Percentiles rank a stretch among this genome's conserved stretches.
Evolutionary conservation across 2,329 filamentous ascomycete species (phyloP).

Genomic region (Sporothrix sp.): DNA sequence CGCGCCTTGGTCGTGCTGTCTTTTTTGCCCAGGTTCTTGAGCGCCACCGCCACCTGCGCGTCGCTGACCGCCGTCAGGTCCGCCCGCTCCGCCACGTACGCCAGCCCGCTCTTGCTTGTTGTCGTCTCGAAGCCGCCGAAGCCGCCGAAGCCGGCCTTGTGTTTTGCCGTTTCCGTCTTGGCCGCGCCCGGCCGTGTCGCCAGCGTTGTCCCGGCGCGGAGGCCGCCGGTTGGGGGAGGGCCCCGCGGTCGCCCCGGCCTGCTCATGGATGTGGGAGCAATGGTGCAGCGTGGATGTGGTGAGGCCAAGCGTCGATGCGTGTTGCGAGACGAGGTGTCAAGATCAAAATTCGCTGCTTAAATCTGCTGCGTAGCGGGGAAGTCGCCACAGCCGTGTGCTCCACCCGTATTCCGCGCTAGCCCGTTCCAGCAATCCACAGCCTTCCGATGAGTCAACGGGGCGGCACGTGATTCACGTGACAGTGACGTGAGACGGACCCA

Average conservation of each 20-base stretch:
- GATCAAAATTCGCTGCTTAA: too few species aligned
- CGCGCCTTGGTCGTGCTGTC: slow-evolving; percentile 87
- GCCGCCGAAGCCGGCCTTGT: slow-evolving; percentile 21
- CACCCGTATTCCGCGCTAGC: too few species aligned
- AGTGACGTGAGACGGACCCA: too few species aligned
- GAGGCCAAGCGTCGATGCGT: too few species aligned
- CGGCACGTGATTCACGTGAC: too few species aligned
- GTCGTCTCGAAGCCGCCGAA: slow-evolving; percentile 35
- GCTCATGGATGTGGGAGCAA: neutral
- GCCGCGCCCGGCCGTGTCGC: neutral
- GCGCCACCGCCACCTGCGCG: slow-evolving; percentile 73
- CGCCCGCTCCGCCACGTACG: slow-evolving; percentile 78
- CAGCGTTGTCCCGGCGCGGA: neutral
- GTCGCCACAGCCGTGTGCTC: too few species aligned
- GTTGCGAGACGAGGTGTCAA: too few species aligned
- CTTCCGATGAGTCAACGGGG: too few species aligned
- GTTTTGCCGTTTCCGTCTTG: too few species aligned
- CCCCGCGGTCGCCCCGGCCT: neutral
- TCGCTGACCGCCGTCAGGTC: slow-evolving; percentile 70
- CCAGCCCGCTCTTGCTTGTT: slow-evolving; percentile 45
- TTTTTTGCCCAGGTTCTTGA: slow-evolving; percentile 89
- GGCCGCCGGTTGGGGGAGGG: neutral
- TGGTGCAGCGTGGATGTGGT: neutral
- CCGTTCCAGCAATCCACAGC: too few species aligned
- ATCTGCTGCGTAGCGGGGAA: too few species aligned